Percentiles rank a stretch among this genome's conserved stretches.
These are phyloP conservation scores for Hypoxylon intermedium DNA, from an alignment of 495 filamentous ascomycete genomes.

Conservation along the genomic window DNA sequence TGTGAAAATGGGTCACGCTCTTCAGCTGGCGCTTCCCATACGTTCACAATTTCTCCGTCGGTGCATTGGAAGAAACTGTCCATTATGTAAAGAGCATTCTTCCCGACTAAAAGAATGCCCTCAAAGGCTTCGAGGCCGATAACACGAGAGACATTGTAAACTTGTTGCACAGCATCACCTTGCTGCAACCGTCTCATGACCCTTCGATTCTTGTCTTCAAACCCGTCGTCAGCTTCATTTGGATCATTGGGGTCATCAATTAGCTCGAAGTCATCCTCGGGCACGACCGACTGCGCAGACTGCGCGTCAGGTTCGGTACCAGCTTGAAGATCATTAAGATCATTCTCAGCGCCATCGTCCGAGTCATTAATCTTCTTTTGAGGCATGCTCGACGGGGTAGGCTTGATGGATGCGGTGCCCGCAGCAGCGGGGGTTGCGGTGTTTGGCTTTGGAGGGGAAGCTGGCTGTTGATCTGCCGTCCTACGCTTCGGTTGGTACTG, in stretches of 20 bases:
- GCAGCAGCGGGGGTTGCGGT: slow-evolving; percentile 41
- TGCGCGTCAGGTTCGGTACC: slow-evolving; percentile 32
- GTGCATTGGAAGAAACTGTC: slow-evolving; percentile 93
- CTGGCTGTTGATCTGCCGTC: slow-evolving; percentile 41
- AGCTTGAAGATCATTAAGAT: slow-evolving; percentile 27
- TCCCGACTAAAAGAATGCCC: slow-evolving; percentile 91
- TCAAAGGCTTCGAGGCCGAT: slow-evolving; percentile 91
- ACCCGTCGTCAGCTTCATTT: slow-evolving; percentile 80
- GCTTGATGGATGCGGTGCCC: slow-evolving; percentile 24
- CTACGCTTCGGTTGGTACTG: slow-evolving; percentile 88
- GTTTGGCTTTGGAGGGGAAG: slow-evolving; percentile 51
- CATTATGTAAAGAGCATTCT: slow-evolving; percentile 88
- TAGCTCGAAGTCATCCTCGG: slow-evolving; percentile 93
- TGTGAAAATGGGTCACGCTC: slow-evolving; percentile 95
- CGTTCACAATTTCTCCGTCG: slow-evolving; percentile 95
- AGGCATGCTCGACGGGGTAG: slow-evolving; percentile 16
- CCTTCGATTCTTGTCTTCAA: slow-evolving; percentile 96
- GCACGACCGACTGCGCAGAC: slow-evolving; percentile 47
- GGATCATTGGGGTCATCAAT: slow-evolving; percentile 81
- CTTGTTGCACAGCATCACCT: slow-evolving; percentile 89
- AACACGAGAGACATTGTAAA: slow-evolving; percentile 93
- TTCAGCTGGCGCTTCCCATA: slow-evolving; percentile 88
- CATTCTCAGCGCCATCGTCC: slow-evolving; percentile 42
- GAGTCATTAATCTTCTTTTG: slow-evolving; percentile 23
- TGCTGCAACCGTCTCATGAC: slow-evolving; percentile 94